Conservation (phyloP, 768 basidiomycete genomes). For the Hygrophorus russula region DNA sequence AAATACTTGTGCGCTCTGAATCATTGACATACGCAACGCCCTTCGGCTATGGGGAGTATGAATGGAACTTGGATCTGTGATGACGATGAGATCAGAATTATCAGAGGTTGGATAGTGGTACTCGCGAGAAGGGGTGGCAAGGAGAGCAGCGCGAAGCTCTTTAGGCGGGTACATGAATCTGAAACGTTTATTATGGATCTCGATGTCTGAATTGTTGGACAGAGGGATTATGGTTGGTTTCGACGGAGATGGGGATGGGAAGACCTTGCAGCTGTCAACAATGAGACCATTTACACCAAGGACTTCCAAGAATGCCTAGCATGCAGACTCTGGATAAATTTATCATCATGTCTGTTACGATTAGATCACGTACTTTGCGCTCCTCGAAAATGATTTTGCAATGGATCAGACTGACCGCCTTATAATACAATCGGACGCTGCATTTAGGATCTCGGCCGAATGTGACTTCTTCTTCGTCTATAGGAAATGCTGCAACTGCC, state of each 20-base stretch:
- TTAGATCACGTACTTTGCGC: constrained; percentile 31
- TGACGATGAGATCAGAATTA: too few species aligned
- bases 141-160: constrained; percentile 42
- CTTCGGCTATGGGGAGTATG: constrained; percentile 23
- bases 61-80: constrained; percentile 6
- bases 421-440: constrained; percentile 61
- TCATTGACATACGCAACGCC: constrained; percentile 63
- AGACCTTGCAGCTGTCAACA: constrained; percentile 54
- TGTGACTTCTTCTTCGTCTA: constrained; percentile 56
- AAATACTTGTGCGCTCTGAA: constrained; percentile 64
- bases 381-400: constrained; percentile 61
- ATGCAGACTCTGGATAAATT: neutral
- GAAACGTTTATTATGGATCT: constrained; percentile 61
- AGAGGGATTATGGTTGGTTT: constrained; percentile 46
- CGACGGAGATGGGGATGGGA: constrained; percentile 25
- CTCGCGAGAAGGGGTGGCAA: constrained; percentile 39
- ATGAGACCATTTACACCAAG: constrained; percentile 44
- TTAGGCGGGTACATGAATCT: constrained; percentile 70
- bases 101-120: constrained; percentile 7
- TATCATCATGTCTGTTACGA: neutral
- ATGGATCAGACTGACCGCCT: constrained; percentile 49
- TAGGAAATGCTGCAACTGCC: constrained; percentile 56
- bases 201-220: constrained; percentile 52
- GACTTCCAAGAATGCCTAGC: constrained; percentile 66
- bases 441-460: constrained; percentile 58